A percentile compares a stretch with the other conserved stretches of the same genome.
phyloP scores from a whole-genome alignment of 2,329 filamentous ascomycete species.

The Magnaporthiopsis incrustans region DNA sequence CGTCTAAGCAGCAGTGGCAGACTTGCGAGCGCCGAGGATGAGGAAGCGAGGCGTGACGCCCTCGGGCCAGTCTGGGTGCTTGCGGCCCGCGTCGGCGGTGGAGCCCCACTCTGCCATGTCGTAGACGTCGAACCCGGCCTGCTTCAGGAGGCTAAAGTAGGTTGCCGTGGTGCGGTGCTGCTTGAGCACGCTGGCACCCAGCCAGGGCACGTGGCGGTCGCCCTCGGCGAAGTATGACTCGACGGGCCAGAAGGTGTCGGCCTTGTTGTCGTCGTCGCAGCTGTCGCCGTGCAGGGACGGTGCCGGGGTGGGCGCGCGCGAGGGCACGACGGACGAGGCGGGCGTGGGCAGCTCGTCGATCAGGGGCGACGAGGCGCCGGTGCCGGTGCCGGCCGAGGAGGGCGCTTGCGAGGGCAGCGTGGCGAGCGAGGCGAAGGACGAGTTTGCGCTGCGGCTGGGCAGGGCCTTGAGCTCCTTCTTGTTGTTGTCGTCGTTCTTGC shows the following conservation, averaged over 20 bases:
- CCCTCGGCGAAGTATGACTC: slow-evolving; percentile 35
- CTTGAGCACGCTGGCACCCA: slow-evolving; percentile 33
- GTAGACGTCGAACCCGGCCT: slow-evolving; percentile 28
- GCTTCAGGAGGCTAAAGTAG: slow-evolving; percentile 29
- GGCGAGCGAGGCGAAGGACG: neutral
- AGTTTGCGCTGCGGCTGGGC: neutral
- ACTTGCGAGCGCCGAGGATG: slow-evolving; percentile 12
- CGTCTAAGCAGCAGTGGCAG: neutral
- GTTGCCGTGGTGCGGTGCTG: slow-evolving; percentile 36
- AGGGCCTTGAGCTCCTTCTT: neutral
- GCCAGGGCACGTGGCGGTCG: slow-evolving; percentile 30
- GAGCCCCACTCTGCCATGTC: slow-evolving; percentile 29
- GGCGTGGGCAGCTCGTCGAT: neutral
- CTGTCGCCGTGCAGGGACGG: neutral
- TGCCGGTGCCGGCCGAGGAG: neutral
- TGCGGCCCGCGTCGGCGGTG: slow-evolving; percentile 15
- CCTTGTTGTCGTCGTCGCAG: neutral
- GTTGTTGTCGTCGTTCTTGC: no score
- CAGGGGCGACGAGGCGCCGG: neutral
- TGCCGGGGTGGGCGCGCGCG: neutral
- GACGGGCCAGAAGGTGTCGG: slow-evolving; percentile 30
- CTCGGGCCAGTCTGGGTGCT: slow-evolving; percentile 15
- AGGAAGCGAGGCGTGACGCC: slow-evolving; percentile 14
- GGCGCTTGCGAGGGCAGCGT: neutral
- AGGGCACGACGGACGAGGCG: neutral